Evolutionary conservation across 768 basidiomycete genomes (phyloP), one percentile per base, ranked within the genome.

Genomic region (Cubamyces sp.): DNA sequence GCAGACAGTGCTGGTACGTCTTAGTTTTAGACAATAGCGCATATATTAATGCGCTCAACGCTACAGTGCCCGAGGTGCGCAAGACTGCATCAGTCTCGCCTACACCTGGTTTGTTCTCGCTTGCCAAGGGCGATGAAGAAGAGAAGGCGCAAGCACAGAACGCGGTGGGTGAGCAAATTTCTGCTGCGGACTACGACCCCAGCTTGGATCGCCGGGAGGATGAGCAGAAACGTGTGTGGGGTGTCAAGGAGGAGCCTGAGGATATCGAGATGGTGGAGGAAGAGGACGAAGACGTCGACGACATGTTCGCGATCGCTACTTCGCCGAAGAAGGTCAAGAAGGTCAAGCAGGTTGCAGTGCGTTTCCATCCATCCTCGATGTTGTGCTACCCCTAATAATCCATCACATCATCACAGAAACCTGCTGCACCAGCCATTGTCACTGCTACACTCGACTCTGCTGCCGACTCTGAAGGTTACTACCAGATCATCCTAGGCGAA

Each of bases 391-490:
- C 23, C 30, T 26, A 15, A 21, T 65, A 8, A 46, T 11, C 18
- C 19, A 37, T 45, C 16, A n/a, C 57, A 86, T 16, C 19, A 37
- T 45, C 16, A n/a, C 57, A 86, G 81, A 83, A 82, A 71, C 73
- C 77, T 30, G 72, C 75, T 26, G 83, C 81, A 1, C 87, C 88
- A 3, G 86, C 87, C 2, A 74, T 90, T n/a, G 86, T 88, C 28
- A 85, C 86, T 0, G 86, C 87, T n/a, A 87, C 87, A 1, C 77
- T 94, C 21, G 97, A 99, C 75, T 88, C 94, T 26, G 94, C 91
- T 6, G 89, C 96, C 37, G 97, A 98, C 74, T 72, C 91, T 0
- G 97, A 99, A 75, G 97, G 97, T 0, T 98, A 98, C 74, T 99
- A 98, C 72, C 87, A 87, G 60, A 85, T 97, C 54, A 93, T 96